Conservation (phyloP, 2,329 filamentous ascomycete genomes). For the Claviceps lovelessii region DNA sequence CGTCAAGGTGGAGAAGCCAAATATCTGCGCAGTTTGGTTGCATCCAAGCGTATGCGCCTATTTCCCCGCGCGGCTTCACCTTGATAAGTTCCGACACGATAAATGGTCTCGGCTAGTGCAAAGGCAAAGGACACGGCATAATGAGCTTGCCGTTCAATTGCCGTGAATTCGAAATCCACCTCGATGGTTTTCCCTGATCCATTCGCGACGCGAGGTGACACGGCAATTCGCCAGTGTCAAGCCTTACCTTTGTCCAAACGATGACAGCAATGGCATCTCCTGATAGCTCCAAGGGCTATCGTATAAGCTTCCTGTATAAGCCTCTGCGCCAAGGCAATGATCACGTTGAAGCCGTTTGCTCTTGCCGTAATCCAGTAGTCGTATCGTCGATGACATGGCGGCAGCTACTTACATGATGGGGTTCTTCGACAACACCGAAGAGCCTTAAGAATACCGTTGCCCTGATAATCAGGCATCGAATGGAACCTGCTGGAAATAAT, state of each 20-base stretch:
- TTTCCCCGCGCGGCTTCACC: slow-evolving; percentile 24
- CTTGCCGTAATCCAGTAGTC: background rate
- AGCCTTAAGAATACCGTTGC: too few relatives aligned
- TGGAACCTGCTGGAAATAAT: too few relatives aligned
- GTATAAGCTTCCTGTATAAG: background rate
- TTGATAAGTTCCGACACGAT: slow-evolving; percentile 24
- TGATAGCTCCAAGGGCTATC: background rate
- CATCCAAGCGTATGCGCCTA: slow-evolving; percentile 14
- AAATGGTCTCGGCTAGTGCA: slow-evolving; percentile 22
- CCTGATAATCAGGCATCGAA: too few relatives aligned
- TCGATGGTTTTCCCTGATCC: slow-evolving; percentile 18
- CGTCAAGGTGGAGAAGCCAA: slow-evolving; percentile 12
- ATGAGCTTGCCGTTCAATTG: slow-evolving; percentile 11
- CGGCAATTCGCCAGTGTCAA: background rate
- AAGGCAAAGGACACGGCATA: slow-evolving; percentile 18
- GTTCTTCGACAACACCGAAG: too few relatives aligned
- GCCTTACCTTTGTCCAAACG: background rate
- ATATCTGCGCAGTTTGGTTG: slow-evolving; percentile 13
- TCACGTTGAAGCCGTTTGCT: background rate
- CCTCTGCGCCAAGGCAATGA: background rate
- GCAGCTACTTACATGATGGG: background rate
- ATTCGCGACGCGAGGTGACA: slow-evolving; percentile 4
- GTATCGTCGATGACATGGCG: background rate
- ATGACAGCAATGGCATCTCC: background rate
- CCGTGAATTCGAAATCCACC: slow-evolving; percentile 13